These are phyloP conservation scores for Daphne laureola DNA, from an alignment of 441 rosid genomes.

Conservation along the genomic window DNA sequence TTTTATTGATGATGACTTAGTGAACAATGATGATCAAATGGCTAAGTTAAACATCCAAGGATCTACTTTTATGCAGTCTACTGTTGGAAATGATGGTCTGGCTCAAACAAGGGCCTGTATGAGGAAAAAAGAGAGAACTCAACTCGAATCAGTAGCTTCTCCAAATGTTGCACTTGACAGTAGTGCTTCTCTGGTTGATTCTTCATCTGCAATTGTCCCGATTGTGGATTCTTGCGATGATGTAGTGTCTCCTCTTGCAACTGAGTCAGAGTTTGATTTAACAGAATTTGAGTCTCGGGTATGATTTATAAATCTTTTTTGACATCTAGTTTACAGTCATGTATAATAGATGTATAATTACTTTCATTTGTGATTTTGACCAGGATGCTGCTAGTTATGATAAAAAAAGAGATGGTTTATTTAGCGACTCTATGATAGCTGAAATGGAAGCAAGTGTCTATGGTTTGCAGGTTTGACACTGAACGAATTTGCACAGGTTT, in stretches of 20 bases:
- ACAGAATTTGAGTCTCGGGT: conserved; percentile 31
- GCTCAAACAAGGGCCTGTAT: conserved; percentile 21
- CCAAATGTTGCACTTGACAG: conserved; percentile 15
- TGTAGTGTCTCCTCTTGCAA: conserved; percentile 18
- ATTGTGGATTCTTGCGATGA: conserved; percentile 27
- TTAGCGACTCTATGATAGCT: conserved; percentile 42
- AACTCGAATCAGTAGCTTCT: conserved; percentile 15
- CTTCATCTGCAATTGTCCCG: conserved; percentile 22
- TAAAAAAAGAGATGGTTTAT: conserved; percentile 24
- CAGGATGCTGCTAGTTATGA: conserved; percentile 36
- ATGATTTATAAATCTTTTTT: conserved; percentile 2
- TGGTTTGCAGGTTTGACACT: conserved; percentile 64
- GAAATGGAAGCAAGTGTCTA: conserved; percentile 81
- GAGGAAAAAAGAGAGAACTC: conserved; percentile 22
- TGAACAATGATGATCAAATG: conserved; percentile 16
- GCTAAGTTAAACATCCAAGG: conserved; percentile 14
- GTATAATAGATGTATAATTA: conserved; percentile 11
- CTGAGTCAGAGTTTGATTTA: conserved; percentile 18
- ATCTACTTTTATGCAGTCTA: conserved; percentile 18
- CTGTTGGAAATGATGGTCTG: conserved; percentile 15
- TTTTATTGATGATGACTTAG: conserved; percentile 19
- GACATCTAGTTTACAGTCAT: not conserved
- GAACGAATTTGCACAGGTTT: not conserved
- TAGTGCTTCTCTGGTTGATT: conserved; percentile 17
- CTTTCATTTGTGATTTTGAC: conserved; percentile 13